phyloP scores from a whole-genome alignment of 306 rosid genomes.

The Gastrolobium bilobum region DNA sequence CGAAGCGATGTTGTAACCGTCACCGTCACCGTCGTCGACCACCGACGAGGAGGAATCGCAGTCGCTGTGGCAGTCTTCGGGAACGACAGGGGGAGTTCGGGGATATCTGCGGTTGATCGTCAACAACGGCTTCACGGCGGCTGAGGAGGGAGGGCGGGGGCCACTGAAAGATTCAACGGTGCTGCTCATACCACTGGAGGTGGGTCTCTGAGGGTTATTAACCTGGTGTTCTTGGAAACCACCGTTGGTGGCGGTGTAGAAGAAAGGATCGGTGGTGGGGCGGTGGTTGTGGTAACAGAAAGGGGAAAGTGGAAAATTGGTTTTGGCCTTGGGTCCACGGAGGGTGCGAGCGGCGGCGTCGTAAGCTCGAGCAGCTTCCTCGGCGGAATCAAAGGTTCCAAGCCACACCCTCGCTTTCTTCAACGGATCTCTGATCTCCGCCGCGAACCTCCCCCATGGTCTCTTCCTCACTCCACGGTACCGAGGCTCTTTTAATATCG shows the following conservation, averaged over 20 bases:
- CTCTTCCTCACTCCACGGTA: conserved; percentile 85
- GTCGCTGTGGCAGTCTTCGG: conserved; percentile 89
- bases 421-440: conserved; percentile 93
- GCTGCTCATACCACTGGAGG: conserved; percentile 79
- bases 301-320: conserved; percentile 65
- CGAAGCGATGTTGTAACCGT: conserved; percentile 37
- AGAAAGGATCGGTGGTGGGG: conserved; percentile 48
- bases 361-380: conserved; percentile 86
- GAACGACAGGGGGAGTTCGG: conserved; percentile 69
- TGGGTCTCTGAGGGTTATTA: conserved; percentile 66
- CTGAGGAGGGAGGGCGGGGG: conserved; percentile 54
- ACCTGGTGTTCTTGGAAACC: conserved; percentile 50
- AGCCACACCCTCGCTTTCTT: conserved; percentile 89
- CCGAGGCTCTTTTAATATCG: conserved; percentile 58
- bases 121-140: neutral
- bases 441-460: conserved; percentile 94
- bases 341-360: conserved; percentile 76
- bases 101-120: conserved; percentile 55
- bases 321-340: conserved; percentile 89
- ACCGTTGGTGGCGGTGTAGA: conserved; percentile 48
- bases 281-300: conserved; percentile 45
- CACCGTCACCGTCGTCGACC: conserved; percentile 49
- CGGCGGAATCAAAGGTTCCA: conserved; percentile 87
- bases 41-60: conserved; percentile 93
- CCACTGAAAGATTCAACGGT: conserved; percentile 88